These are phyloP conservation scores for Penicillium sp. DNA, from an alignment of 2,329 filamentous ascomycete genomes.

Conservation along the genomic window DNA sequence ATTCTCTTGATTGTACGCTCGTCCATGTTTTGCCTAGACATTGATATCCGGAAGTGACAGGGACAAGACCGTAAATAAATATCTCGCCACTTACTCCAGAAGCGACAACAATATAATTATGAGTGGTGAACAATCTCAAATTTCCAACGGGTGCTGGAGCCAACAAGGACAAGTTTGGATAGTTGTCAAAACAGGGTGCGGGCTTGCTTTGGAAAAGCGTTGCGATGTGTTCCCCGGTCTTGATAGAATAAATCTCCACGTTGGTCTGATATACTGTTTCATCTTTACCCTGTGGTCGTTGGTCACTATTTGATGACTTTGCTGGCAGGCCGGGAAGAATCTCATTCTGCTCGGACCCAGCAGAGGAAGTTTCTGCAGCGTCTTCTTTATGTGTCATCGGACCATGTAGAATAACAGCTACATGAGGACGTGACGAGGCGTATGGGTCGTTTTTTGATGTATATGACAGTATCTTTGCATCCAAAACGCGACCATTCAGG, in stretches of 20 bases:
- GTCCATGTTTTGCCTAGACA: slow-evolving; percentile 94
- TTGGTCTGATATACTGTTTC: slow-evolving; percentile 68
- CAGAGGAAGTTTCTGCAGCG: slow-evolving; percentile 29
- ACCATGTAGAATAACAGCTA: slow-evolving; percentile 77
- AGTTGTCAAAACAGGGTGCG: slow-evolving; percentile 55
- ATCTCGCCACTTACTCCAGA: slow-evolving; percentile 84
- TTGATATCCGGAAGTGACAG: slow-evolving; percentile 39
- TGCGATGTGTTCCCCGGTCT: slow-evolving; percentile 65
- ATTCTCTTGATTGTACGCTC: slow-evolving; percentile 59
- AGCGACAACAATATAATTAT: slow-evolving; percentile 66
- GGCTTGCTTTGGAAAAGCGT: slow-evolving; percentile 70
- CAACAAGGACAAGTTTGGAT: slow-evolving; percentile 59
- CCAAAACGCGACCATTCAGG: slow-evolving; percentile 71
- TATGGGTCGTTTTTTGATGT: slow-evolving; percentile 51
- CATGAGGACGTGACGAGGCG: slow-evolving; percentile 62
- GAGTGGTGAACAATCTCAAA: slow-evolving; percentile 68
- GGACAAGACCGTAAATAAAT: slow-evolving; percentile 62
- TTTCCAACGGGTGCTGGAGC: slow-evolving; percentile 68
- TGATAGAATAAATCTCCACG: slow-evolving; percentile 83
- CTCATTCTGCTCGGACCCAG: slow-evolving; percentile 34
- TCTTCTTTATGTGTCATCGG: slow-evolving; percentile 56
- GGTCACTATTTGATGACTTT: slow-evolving; percentile 19
- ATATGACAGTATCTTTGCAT: slow-evolving; percentile 79
- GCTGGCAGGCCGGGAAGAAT: slow-evolving; percentile 25
- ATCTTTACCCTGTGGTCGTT: slow-evolving; percentile 23